Base-by-base conservation (phyloP, 768 basidiomycete genomes). In the Russula abietina region DNA sequence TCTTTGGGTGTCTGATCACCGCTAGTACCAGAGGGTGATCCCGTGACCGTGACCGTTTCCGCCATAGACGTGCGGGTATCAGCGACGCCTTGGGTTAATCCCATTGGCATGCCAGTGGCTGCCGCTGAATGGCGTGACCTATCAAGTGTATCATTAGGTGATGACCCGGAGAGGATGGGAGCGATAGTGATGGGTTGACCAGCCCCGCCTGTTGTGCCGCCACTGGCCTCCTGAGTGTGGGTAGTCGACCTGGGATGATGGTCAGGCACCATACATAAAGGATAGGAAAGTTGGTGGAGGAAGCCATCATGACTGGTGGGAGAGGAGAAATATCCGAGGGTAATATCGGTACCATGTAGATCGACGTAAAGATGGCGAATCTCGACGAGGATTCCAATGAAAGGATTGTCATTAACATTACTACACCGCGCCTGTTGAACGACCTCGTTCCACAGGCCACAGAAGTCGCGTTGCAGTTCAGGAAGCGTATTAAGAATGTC, bases 371-470 rank as follows among this genome's bases (percentile, higher is more conserved):
- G 36, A 16, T 12, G 24, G 26, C 49, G 19, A 22, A 59, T 22
- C 4, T 39, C 7, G 17, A 22, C 17, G n/a, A 50, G 49, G 22
- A 58, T 58, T 0, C 28, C 17, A 5, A 12, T n/a, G 17, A 58
- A 38, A 39, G 4, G 41, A 7, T 22, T 32, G 5, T n/a, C 7
- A 3, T 38, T 5, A 2, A 9, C 9, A 22, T 17, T 10, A 7
- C 16, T 3, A 9, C 6, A 28, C 36, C 4, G 48, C 10, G 36
- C 46, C 24, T 19, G 46, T 28, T 5, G 36, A 17, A 38, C 10
- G 24, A 58, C 38, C n/a, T 58, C 48, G 19, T 58, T 49, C 57
- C 57, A 58, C 26, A 58, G 19, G 9, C 11, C 36, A 38, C 57
- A 58, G 24, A 58, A 58, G 2, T 58, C 26, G 24, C 9, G 46